Percentiles rank a stretch among this genome's conserved stretches.
phyloP scores from a whole-genome alignment of 768 basidiomycete species.

The Clitopilus passeckerianus region DNA sequence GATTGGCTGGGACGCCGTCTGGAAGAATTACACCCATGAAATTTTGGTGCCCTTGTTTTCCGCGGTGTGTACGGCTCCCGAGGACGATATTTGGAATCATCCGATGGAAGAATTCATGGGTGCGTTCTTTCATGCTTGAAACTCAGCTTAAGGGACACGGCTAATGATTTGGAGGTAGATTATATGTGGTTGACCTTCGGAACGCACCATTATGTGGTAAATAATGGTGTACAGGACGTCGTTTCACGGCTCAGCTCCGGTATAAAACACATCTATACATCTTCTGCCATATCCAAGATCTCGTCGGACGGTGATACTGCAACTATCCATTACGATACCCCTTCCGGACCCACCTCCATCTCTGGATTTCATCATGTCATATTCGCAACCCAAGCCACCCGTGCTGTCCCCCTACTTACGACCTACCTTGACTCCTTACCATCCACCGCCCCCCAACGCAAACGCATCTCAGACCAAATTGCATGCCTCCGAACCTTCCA shows the following conservation, averaged over 20 bases:
- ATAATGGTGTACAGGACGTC: slow-evolving; percentile 54
- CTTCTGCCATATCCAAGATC: slow-evolving; percentile 44
- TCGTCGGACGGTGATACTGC: slow-evolving; percentile 28
- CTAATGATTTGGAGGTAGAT: slow-evolving; percentile 31
- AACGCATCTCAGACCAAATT: slow-evolving; percentile 34
- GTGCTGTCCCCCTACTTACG: slow-evolving; percentile 48
- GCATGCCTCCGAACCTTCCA: slow-evolving; percentile 46
- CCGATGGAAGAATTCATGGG: slow-evolving; percentile 66
- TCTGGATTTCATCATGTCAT: slow-evolving; percentile 62
- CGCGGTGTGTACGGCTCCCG: slow-evolving; percentile 65
- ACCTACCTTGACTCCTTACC: slow-evolving; percentile 37
- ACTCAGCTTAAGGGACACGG: background rate
- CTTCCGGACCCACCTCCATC: slow-evolving; percentile 20
- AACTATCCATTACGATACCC: slow-evolving; percentile 31
- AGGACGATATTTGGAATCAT: slow-evolving; percentile 47
- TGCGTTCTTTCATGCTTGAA: slow-evolving; percentile 11
- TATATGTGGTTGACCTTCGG: slow-evolving; percentile 68
- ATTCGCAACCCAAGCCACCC: slow-evolving; percentile 71
- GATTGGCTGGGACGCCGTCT: slow-evolving; percentile 43
- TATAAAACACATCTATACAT: slow-evolving; percentile 50
- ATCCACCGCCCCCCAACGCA: slow-evolving; percentile 17
- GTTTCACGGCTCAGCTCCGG: slow-evolving; percentile 42
- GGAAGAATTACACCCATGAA: slow-evolving; percentile 46
- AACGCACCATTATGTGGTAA: slow-evolving; percentile 64
- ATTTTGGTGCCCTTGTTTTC: slow-evolving; percentile 66